Percentiles rank a stretch among this genome's conserved stretches.
Evolutionary conservation across 352 stramenopile species (phyloP).

Genomic region (Phytophthora sansomeana): DNA sequence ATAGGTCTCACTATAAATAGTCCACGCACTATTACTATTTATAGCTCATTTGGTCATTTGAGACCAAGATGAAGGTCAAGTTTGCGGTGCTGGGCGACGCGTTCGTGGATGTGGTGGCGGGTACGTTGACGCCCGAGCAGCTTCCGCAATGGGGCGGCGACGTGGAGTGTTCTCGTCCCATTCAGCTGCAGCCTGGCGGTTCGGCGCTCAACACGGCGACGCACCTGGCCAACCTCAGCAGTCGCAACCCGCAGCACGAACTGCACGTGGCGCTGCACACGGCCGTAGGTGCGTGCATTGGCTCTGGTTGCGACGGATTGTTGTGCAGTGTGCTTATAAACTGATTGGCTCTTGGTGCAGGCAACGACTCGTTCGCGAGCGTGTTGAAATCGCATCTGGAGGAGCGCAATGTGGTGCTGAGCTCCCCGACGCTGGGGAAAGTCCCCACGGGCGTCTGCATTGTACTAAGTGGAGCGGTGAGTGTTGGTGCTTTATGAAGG

Average conservation of each 20-base stretch:
- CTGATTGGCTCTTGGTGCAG: slow-evolving; percentile 22
- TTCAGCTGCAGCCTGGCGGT: slow-evolving; percentile 80
- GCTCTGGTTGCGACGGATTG: background rate
- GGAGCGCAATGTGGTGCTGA: slow-evolving; percentile 45
- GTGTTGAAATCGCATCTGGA: slow-evolving; percentile 60
- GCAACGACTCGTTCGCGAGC: slow-evolving; percentile 52
- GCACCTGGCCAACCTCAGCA: slow-evolving; percentile 70
- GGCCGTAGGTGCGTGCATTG: slow-evolving; percentile 46
- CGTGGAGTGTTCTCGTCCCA: slow-evolving; percentile 69
- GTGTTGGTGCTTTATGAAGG: background rate
- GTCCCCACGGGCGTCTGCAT: slow-evolving; percentile 82
- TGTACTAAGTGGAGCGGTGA: slow-evolving; percentile 71
- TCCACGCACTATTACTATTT: background rate
- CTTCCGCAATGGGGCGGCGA: slow-evolving; percentile 84
- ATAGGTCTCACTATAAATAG: background rate
- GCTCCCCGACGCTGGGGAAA: slow-evolving; percentile 46
- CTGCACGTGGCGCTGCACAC: slow-evolving; percentile 66
- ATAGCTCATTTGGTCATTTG: background rate
- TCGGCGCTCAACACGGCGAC: slow-evolving; percentile 88
- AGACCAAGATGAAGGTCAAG: slow-evolving; percentile 40
- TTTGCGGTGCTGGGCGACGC: slow-evolving; percentile 71
- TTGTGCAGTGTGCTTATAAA: background rate
- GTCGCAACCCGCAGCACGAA: slow-evolving; percentile 28
- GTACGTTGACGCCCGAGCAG: slow-evolving; percentile 66
- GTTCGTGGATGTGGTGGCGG: slow-evolving; percentile 84